Percentiles rank a stretch among this genome's conserved stretches.
Conservation (phyloP, 1,284 basidiomycete species). For the Fomitopsis palustris region DNA sequence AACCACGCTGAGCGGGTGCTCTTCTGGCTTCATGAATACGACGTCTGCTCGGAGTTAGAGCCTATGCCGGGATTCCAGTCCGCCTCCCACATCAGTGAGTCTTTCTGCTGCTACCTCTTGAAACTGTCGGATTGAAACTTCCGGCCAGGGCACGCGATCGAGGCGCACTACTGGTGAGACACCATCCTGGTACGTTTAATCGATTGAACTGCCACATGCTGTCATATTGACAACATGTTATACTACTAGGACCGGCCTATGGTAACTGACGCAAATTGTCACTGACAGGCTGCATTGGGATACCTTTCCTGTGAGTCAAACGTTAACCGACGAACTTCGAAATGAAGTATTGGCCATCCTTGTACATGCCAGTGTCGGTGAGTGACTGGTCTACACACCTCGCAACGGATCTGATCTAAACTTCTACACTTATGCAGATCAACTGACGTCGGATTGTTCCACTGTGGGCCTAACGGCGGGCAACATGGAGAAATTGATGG, state of each 20-base stretch:
- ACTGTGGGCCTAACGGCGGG: constrained; percentile 37
- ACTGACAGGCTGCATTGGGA: background rate
- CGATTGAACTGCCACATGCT: background rate
- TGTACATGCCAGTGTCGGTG: background rate
- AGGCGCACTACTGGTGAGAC: constrained; percentile 50
- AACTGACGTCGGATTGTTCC: constrained; percentile 39
- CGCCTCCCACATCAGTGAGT: constrained; percentile 40
- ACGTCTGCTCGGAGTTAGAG: constrained; percentile 24
- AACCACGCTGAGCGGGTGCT: constrained; percentile 16
- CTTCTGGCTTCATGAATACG: constrained; percentile 26
- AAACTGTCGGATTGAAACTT: background rate
- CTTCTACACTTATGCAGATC: constrained; percentile 21
- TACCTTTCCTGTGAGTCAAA: background rate
- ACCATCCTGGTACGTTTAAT: background rate
- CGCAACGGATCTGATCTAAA: background rate
- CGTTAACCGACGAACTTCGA: background rate
- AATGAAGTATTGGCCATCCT: background rate
- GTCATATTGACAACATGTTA: background rate
- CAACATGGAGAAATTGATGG: constrained; percentile 25
- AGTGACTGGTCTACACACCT: too few species aligned
- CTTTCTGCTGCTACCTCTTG: background rate
- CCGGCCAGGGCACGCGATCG: constrained; percentile 41
- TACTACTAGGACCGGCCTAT: constrained; percentile 37
- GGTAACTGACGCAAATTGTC: constrained; percentile 4
- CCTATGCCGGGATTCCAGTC: constrained; percentile 35